A percentile compares a stretch with the other conserved stretches of the same genome.
Conservation (phyloP, 2,329 filamentous ascomycete species). For the Trichoderma hamatum region DNA sequence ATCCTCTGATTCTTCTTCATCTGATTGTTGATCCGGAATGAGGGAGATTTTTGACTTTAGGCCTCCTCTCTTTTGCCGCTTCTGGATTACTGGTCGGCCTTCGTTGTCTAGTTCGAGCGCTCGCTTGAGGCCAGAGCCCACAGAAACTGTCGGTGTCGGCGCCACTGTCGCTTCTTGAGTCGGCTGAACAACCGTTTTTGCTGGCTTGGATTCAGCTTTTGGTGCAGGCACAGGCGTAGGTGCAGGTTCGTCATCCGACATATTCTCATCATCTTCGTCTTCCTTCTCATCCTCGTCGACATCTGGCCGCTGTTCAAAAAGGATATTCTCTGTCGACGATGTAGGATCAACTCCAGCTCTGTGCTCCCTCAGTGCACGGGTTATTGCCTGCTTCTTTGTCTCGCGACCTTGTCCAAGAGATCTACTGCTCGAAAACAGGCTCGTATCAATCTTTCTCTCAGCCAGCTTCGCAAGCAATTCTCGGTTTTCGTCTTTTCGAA, state of each 20-base stretch:
- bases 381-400: conserved; percentile 70
- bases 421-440: conserved; percentile 75
- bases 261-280: conserved; percentile 31
- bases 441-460: conserved; percentile 78
- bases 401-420: conserved; percentile 73
- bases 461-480: conserved; percentile 83
- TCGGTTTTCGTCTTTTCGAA: conserved; percentile 90
- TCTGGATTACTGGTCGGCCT: conserved; percentile 80
- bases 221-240: conserved; percentile 29
- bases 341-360: conserved; percentile 63
- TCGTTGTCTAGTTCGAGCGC: conserved; percentile 79
- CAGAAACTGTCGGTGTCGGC: conserved; percentile 19
- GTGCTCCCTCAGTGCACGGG: conserved; percentile 65
- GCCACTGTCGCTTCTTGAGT: conserved; percentile 21
- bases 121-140: conserved; percentile 83
- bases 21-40: conserved; percentile 44
- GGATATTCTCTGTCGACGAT: conserved; percentile 55
- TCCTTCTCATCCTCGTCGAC: conserved; percentile 37
- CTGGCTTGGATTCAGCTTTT: conserved; percentile 27
- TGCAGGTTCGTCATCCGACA: conserved; percentile 8
- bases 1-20: conserved; percentile 28
- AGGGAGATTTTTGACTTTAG: conserved; percentile 59
- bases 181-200: not conserved
- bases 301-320: conserved; percentile 51
- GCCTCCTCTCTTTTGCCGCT: conserved; percentile 72